Evolutionary conservation across 805 yeast species (phyloP), one percentile per base, ranked within the genome.

Genomic region (Lipomyces mesembrius): DNA sequence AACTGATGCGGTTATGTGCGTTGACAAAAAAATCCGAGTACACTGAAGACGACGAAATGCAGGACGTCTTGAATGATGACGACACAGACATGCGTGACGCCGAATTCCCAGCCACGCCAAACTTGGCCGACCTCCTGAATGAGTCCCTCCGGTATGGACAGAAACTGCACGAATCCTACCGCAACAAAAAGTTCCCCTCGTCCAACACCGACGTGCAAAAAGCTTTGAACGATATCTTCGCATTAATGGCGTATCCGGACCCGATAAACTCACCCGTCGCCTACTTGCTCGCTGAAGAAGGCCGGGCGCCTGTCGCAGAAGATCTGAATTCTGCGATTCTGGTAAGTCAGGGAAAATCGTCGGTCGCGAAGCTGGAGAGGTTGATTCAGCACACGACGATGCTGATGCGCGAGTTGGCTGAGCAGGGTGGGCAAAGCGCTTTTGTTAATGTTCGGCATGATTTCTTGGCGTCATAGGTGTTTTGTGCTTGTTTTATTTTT

Each of bases 191-290:
- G 11, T 59, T 60, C 14, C n/a, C 58, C 7, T 22, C 43, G n/a
- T 56, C 74, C 2, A 76, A 79, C n/a, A 70, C 76, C 2, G 73
- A 73, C n/a, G 78, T 79, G 53, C 78, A 77, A 37, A 76, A 77
- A 7, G 77, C 78, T 66, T 72, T 87, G 37, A 78, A 80, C 52
- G 83, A 83, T 55, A 78, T 86, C 0, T 84, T 85, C 7, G 78
- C 85, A 2, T 74, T 87, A 35, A 73, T 87, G 57, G 87, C 88
- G 2, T 87, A 82, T 68, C 81, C 82, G 9, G 79, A 85, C 61
- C 88, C 88, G 0, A 64, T 67, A 55, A 66, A 74, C 3, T 74
- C 82, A 3, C 75, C 74, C 39, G 79, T 79, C 57, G 81, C 83
- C 20, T 75, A 77, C 59, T 69, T 79, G 39, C 73, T 83, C 49